These are phyloP conservation scores for Rhizopogon vesiculosus DNA, from an alignment of 768 basidiomycete genomes.

Conservation along the genomic window DNA sequence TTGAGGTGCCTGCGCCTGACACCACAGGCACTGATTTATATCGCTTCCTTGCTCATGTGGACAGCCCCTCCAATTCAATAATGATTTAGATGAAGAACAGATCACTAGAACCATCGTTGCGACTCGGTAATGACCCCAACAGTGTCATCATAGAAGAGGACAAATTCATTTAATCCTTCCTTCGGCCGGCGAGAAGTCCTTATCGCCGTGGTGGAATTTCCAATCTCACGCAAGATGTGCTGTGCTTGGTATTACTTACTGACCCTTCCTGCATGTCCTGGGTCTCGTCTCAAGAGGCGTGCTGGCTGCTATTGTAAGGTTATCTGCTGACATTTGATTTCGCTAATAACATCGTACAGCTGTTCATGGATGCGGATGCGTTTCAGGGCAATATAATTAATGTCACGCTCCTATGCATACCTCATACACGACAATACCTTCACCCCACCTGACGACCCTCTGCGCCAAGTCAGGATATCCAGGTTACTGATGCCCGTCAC, in stretches of 20 bases:
- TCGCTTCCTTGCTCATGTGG: conserved; percentile 76
- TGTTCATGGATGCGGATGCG: conserved; percentile 91
- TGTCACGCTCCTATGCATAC: conserved; percentile 59
- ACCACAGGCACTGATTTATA: conserved; percentile 89
- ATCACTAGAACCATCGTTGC: conserved; percentile 4
- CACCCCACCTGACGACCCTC: conserved; percentile 60
- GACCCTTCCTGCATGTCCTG: conserved; percentile 77
- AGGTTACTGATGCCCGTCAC: conserved; percentile 67
- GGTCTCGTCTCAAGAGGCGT: conserved; percentile 78
- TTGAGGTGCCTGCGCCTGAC: conserved; percentile 84
- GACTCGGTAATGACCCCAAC: neutral
- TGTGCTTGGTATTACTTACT: conserved; percentile 76
- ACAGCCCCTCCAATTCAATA: conserved; percentile 28
- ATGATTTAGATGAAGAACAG: conserved; percentile 33
- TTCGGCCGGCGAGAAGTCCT: conserved; percentile 44
- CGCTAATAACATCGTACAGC: conserved; percentile 28
- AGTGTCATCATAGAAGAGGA: conserved; percentile 18
- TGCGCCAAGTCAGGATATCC: conserved; percentile 71
- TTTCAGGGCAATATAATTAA: conserved; percentile 82
- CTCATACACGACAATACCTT: conserved; percentile 68
- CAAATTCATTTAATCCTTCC: conserved; percentile 13
- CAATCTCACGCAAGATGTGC: conserved; percentile 77
- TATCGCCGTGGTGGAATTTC: conserved; percentile 82
- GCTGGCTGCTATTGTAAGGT: conserved; percentile 82
- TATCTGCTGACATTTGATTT: neutral